Evolutionary conservation across 2,329 filamentous ascomycete species (phyloP), one percentile per base, ranked within the genome.

Genomic region (Rutstroemia sp.): DNA sequence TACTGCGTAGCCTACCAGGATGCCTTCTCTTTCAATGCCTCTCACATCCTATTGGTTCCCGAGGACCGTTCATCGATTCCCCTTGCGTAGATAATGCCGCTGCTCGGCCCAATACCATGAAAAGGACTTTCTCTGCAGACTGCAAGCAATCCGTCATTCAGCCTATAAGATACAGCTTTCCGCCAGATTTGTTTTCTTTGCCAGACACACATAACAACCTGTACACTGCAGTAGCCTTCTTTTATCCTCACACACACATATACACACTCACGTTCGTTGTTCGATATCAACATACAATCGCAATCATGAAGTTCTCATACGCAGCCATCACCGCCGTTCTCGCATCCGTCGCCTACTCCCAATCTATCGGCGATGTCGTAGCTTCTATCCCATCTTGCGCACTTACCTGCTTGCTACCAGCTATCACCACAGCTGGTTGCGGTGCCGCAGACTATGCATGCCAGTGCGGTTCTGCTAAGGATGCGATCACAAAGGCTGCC

Each of bases 381-480:
- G 57, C 63, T 12, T 16, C 59, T 47, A 41, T 68, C 5, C 65
- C 66, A 41, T 42, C 61, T 4, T 68, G 66, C 57, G 49, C 59
- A 9, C 48, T 62, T 19, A 41, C 58, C 12, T 67, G 65, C 48
- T 55, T 68, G 48, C 7, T 30, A 12, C 59, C 46, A 5, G 62
- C 64, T 50, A 57, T 58, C 34, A 46, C 45, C 14, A 25, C 14
- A 25, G 51, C 57, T 44, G 63, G 63, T 4, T 68, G 66, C 44
- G 25, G 18, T 14, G 2, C 54, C 8, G 46, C 60, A 3, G 65
- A 67, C 25, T 63, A 58, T 37, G 48, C 59, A 4, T 68, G 66
- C 54, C 54, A 61, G 49, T 67, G 66, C 37, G 65, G 63, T 51
- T 12, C 49, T 12, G 47, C 39, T 3, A 62, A 56, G 39, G 27